Percentiles rank a stretch among this genome's conserved stretches.
Conservation (phyloP, 2,329 filamentous ascomycete species). For the Diaporthe sp. region DNA sequence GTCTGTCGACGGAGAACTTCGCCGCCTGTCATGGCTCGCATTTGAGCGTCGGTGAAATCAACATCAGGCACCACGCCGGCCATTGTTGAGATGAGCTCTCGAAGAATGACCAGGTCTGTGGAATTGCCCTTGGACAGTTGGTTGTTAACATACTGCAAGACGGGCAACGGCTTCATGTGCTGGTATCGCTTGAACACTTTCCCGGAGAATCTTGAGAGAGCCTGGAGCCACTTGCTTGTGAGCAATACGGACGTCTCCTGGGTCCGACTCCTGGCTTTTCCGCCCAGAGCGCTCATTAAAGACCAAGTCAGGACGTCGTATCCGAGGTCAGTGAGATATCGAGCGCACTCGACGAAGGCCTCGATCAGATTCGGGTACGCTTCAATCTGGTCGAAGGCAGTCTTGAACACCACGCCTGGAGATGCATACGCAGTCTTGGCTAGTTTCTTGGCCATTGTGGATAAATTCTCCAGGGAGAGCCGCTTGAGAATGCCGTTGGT, state of each 20-base stretch:
- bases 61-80: conserved; percentile 89
- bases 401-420: conserved; percentile 90
- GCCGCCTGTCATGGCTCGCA: conserved; percentile 90
- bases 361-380: conserved; percentile 96
- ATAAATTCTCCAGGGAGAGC: conserved; percentile 87
- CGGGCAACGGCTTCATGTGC: conserved; percentile 84
- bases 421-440: conserved; percentile 94
- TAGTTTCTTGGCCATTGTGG: conserved; percentile 86
- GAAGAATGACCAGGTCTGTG: conserved; percentile 90
- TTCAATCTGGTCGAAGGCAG: conserved; percentile 91
- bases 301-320: conserved; percentile 97
- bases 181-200: conserved; percentile 90
- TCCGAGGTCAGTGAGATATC: conserved; percentile 92
- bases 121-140: conserved; percentile 87
- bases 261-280: conserved; percentile 72
- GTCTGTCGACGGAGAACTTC: conserved; percentile 83
- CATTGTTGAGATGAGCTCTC: conserved; percentile 93
- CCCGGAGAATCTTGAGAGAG: conserved; percentile 90
- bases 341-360: conserved; percentile 92
- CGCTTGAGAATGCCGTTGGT: conserved; percentile 90
- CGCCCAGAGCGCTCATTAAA: conserved; percentile 78
- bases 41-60: conserved; percentile 89
- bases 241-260: conserved; percentile 75
- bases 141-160: conserved; percentile 90
- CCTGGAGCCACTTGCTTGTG: conserved; percentile 92